Evolutionary conservation across 2,329 filamentous ascomycete species (phyloP), one percentile per base, ranked within the genome.

Genomic region (Tolypocladium nubicola): DNA sequence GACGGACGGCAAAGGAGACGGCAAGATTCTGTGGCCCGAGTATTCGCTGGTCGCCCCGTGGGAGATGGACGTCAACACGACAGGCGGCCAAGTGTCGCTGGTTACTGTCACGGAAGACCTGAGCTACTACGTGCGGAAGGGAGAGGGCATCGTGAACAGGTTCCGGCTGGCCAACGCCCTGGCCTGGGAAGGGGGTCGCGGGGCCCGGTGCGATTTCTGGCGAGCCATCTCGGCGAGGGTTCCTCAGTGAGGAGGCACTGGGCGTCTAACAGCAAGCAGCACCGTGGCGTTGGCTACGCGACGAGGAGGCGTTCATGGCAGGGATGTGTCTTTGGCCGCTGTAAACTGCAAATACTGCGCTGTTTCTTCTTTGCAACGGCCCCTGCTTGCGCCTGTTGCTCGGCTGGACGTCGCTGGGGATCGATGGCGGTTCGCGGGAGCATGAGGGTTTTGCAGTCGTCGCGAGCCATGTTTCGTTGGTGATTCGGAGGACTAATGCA

Each of bases 141-240:
- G 65, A 19, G 56, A 73, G 19, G 63, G 67, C 10, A 56, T 61
- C 39, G 50, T 55, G 8, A 77, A 77, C 56, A 60, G 67, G 3
- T 71, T 81, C 58, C 65, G 62, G 0, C 53, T 79, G 35, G 73
- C 71, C 7, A 66, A 78, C 63, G 76, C 72, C 1, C 73, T 69
- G 57, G 66, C 65, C 3, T 80, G 78, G 78, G 78, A 80, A 57
- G 77, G 71, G 1, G 75, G 74, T 0, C 66, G 78, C 23, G 77
- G 78, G 0, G 60, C 61, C 39, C 67, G 77, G 56, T 80, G 77
- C 60, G 72, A 74, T 33, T 73, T 79, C 52, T 79, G 77, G 77
- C 30, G 50, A 26, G 50, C 43, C n/a, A 47, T 61, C 47, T 50
- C 56, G 13, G 43, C 58, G n/a, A 55, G 58, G 16, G 50, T 58